Evolutionary conservation across 176 grass and related monocot genomes (phyloP).

Genomic region (Echinochloa phyllopogon): DNA sequence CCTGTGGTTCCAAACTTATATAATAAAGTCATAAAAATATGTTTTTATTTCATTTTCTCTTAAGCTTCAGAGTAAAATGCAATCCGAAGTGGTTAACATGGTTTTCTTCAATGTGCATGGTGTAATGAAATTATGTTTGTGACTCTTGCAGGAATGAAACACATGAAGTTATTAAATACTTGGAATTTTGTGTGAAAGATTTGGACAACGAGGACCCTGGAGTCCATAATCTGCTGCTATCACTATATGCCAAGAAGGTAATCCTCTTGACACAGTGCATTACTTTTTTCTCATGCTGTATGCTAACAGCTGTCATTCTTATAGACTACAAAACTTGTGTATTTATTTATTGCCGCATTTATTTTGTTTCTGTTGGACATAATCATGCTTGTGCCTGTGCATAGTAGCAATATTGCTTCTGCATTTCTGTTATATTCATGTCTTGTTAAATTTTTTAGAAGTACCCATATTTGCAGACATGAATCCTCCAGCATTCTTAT

Average conservation of each 20-base stretch:
- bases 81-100: not conserved
- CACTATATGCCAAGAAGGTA: slow-evolving; percentile 94
- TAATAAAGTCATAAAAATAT: slow-evolving; percentile 25
- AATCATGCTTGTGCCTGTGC: not conserved
- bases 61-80: not conserved
- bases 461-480: slow-evolving; percentile 17
- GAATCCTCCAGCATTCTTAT: not conserved
- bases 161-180: slow-evolving; percentile 95
- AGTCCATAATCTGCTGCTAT: slow-evolving; percentile 93
- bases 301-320: slow-evolving; percentile 40
- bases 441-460: not conserved
- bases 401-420: slow-evolving; percentile 22
- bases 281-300: slow-evolving; percentile 64
- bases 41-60: slow-evolving; percentile 6
- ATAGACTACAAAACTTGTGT: not conserved
- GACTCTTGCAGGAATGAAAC: slow-evolving; percentile 85
- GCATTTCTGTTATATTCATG: not conserved
- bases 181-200: slow-evolving; percentile 96
- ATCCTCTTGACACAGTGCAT: slow-evolving; percentile 42
- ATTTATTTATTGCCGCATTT: slow-evolving; percentile 26
- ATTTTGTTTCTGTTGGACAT: slow-evolving; percentile 36
- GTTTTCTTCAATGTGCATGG: slow-evolving; percentile 10
- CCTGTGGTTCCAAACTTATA: not conserved
- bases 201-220: slow-evolving; percentile 85
- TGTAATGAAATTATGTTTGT: slow-evolving; percentile 43